Percentiles rank a stretch among this genome's conserved stretches.
phyloP scores from a whole-genome alignment of 345 rosid genomes.

The Syzygium aromaticum region DNA sequence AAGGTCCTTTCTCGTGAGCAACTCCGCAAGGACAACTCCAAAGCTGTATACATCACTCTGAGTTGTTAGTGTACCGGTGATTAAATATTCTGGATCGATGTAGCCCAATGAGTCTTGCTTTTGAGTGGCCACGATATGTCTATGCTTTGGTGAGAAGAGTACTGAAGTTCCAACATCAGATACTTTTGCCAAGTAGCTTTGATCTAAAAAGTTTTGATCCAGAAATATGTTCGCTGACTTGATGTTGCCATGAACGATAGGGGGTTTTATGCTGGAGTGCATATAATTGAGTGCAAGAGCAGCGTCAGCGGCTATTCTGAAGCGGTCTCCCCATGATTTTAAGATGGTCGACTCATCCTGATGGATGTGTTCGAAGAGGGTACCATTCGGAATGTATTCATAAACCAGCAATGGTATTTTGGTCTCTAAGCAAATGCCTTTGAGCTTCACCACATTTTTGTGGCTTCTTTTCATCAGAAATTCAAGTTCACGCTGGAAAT shows the following conservation, averaged over 20 bases:
- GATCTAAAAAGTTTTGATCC: neutral
- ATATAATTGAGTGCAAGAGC: neutral
- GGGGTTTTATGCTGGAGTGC: neutral
- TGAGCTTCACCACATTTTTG: neutral
- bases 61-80: neutral
- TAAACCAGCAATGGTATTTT: neutral
- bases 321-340: neutral
- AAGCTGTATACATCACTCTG: neutral
- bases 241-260: neutral
- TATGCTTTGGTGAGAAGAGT: neutral
- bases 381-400: neutral
- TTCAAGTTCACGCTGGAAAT: neutral
- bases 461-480: neutral
- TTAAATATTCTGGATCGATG: neutral
- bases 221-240: neutral
- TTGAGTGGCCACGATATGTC: neutral
- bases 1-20: neutral
- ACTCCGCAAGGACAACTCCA: neutral
- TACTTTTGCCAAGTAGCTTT: neutral
- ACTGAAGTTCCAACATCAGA: neutral
- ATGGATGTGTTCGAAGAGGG: neutral
- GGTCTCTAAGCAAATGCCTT: neutral
- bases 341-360: neutral
- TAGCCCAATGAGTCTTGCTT: neutral
- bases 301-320: neutral